A percentile compares a stretch with the other conserved stretches of the same genome.
phyloP scores from a whole-genome alignment of 208 protist species.

The Angomonas deanei region DNA sequence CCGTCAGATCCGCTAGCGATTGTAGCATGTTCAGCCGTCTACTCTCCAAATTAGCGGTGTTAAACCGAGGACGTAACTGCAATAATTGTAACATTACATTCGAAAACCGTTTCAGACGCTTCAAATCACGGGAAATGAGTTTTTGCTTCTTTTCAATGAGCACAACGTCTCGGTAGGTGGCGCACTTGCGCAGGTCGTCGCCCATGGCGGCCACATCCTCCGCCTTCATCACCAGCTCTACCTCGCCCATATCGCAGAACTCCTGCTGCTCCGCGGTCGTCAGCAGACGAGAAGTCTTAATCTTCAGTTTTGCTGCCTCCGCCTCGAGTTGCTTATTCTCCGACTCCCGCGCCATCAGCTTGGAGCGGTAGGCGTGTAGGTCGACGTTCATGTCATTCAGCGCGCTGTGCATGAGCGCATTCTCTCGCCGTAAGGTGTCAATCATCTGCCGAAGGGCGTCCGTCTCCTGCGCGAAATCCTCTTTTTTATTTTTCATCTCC shows the following conservation, averaged over 20 bases:
- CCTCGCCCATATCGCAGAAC: constrained; percentile 43
- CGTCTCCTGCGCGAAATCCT: constrained; percentile 19
- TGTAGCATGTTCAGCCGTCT: constrained; percentile 33
- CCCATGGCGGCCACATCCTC: constrained; percentile 25
- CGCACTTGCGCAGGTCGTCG: constrained; percentile 12
- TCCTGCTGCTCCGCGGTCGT: constrained; percentile 34
- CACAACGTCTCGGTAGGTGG: constrained; percentile 14
- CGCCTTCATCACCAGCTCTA: constrained; percentile 30
- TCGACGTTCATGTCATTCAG: constrained; percentile 35
- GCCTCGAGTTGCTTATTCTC: constrained; percentile 12
- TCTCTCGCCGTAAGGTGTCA: constrained; percentile 18
- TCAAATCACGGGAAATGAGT: constrained; percentile 10
- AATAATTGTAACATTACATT: constrained; percentile 12
- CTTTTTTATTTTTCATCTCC: constrained; percentile 9
- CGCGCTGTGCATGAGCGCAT: constrained; percentile 20
- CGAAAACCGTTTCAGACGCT: constrained; percentile 18
- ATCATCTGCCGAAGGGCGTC: constrained; percentile 17
- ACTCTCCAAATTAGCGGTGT: constrained; percentile 39
- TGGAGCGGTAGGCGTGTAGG: constrained; percentile 16
- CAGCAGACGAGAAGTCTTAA: constrained; percentile 16
- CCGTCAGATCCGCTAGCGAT: constrained; percentile 10
- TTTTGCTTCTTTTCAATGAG: constrained; percentile 25
- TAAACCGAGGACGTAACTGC: constrained; percentile 20
- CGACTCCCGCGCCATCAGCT: constrained; percentile 10
- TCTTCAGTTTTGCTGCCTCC: constrained; percentile 15